A percentile compares a stretch with the other conserved stretches of the same genome.
Evolutionary conservation across 1,139 yeast genomes (phyloP).

Genomic region (Kluyveromyces sp.): DNA sequence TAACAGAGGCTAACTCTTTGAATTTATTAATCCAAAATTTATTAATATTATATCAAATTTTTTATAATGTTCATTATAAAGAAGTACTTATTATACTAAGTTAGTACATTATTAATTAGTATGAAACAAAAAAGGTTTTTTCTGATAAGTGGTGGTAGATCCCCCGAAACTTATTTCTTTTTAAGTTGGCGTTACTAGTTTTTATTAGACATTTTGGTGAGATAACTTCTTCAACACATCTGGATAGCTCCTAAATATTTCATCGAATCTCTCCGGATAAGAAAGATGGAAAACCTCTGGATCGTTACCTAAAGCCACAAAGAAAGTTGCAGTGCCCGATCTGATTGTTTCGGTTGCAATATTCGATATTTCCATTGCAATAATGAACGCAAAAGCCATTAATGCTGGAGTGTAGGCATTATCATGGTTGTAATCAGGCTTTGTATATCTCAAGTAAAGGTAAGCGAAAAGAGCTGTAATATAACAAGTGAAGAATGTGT

Average conservation of each 20-base stretch:
- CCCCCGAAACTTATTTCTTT: too few relatives aligned
- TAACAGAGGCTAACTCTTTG: too few relatives aligned
- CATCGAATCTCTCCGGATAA: conserved; percentile 69
- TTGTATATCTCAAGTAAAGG: conserved; percentile 64
- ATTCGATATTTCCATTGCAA: conserved; percentile 70
- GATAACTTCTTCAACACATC: conserved; percentile 54
- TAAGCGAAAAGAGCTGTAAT: conserved; percentile 61
- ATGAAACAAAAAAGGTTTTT: too few relatives aligned
- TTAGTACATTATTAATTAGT: too few relatives aligned
- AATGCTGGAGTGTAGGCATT: conserved; percentile 72
- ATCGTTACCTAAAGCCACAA: conserved; percentile 79
- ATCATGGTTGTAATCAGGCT: conserved; percentile 57
- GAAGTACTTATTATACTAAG: too few relatives aligned
- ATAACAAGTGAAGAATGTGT: conserved; percentile 63
- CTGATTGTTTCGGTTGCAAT: conserved; percentile 66
- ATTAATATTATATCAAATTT: too few relatives aligned
- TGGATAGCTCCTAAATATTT: conserved; percentile 66
- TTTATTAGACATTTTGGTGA: conserved; percentile 22
- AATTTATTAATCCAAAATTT: too few relatives aligned
- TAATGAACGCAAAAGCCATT: conserved; percentile 67
- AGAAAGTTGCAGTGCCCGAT: conserved; percentile 79
- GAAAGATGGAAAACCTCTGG: conserved; percentile 77
- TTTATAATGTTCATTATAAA: too few relatives aligned
- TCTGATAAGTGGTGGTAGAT: too few relatives aligned
- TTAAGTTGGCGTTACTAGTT: neutral